A percentile compares a stretch with the other conserved stretches of the same genome.
Evolutionary conservation across 768 basidiomycete species (phyloP).

Genomic region (Termitomyces heimii): DNA sequence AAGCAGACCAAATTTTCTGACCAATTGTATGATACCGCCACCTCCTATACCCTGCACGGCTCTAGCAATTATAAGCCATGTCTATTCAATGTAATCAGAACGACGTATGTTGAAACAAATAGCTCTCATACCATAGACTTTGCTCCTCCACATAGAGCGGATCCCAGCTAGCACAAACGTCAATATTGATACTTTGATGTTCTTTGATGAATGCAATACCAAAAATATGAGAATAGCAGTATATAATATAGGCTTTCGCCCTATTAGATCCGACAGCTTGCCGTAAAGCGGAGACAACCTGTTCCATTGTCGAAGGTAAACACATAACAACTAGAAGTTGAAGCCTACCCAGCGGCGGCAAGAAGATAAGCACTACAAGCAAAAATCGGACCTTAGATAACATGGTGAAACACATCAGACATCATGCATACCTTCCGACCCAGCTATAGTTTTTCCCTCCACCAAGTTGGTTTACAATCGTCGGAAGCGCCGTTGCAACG

Average conservation of each 20-base stretch:
- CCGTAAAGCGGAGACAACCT: constrained; percentile 70
- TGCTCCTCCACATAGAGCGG: constrained; percentile 77
- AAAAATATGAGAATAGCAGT: constrained; percentile 62
- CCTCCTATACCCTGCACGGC: constrained; percentile 84
- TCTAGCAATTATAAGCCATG: constrained; percentile 70
- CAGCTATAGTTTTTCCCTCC: constrained; percentile 64
- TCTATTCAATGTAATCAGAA: constrained; percentile 19
- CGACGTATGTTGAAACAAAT: not conserved
- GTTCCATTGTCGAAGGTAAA: not conserved
- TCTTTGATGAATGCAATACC: constrained; percentile 27
- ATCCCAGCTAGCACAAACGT: constrained; percentile 48
- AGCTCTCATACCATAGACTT: constrained; percentile 48
- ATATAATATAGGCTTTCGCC: constrained; percentile 66
- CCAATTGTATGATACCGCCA: constrained; percentile 72
- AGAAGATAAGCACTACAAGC: constrained; percentile 64
- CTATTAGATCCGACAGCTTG: constrained; percentile 59
- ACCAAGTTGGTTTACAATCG: constrained; percentile 60
- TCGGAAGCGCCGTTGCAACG: constrained; percentile 72
- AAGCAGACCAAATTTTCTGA: constrained; percentile 16
- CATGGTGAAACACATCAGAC: not conserved
- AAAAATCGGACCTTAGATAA: not conserved
- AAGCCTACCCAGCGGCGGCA: constrained; percentile 42
- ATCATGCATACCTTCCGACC: constrained; percentile 54
- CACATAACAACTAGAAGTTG: not conserved
- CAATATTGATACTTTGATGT: not conserved